A percentile compares a stretch with the other conserved stretches of the same genome.
These are phyloP conservation scores for Russula sp. DNA, from an alignment of 768 basidiomycete genomes.

Conservation along the genomic window DNA sequence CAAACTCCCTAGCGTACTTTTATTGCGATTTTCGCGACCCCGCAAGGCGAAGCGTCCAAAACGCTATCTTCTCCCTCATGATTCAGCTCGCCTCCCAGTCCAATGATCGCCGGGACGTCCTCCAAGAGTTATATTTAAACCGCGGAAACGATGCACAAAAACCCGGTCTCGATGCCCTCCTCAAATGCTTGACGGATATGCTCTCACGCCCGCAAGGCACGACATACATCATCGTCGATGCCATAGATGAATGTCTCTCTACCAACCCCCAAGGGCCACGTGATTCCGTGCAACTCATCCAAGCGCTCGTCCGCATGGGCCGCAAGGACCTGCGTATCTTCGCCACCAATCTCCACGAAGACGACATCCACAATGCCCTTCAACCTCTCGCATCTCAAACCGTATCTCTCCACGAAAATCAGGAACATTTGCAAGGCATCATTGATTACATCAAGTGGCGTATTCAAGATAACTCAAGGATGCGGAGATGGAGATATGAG, in stretches of 20 bases:
- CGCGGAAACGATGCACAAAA: slow-evolving; percentile 3
- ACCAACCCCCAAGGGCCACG: slow-evolving; percentile 10
- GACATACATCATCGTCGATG: slow-evolving; percentile 32
- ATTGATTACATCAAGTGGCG: slow-evolving; percentile 16
- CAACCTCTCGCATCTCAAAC: slow-evolving; percentile 13
- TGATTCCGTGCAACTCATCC: slow-evolving; percentile 14
- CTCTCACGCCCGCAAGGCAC: slow-evolving; percentile 8
- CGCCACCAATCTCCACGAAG: slow-evolving; percentile 11
- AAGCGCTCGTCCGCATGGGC: slow-evolving; percentile 9
- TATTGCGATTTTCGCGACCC: slow-evolving; percentile 32
- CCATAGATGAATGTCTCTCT: slow-evolving; percentile 31
- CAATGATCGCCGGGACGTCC: slow-evolving; percentile 1
- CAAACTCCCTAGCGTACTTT: slow-evolving; percentile 30
- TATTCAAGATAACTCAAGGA: slow-evolving; percentile 28
- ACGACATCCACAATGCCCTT: slow-evolving; percentile 9
- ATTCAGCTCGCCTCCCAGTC: slow-evolving; percentile 28
- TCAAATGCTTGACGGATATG: slow-evolving; percentile 24
- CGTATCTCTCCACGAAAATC: slow-evolving; percentile 14
- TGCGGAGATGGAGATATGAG: slow-evolving; percentile 27
- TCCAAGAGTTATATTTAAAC: slow-evolving; percentile 7
- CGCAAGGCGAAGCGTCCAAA: slow-evolving; percentile 21
- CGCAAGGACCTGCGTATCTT: slow-evolving; percentile 20
- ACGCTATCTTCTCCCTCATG: slow-evolving; percentile 31
- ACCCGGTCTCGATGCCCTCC: slow-evolving; percentile 15
- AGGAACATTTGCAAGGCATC: slow-evolving; percentile 18